A percentile compares a stretch with the other conserved stretches of the same genome.
phyloP scores from a whole-genome alignment of 225 moss, liverwort and hornwort genomes.

The Pseudisothecium myosuroides region DNA sequence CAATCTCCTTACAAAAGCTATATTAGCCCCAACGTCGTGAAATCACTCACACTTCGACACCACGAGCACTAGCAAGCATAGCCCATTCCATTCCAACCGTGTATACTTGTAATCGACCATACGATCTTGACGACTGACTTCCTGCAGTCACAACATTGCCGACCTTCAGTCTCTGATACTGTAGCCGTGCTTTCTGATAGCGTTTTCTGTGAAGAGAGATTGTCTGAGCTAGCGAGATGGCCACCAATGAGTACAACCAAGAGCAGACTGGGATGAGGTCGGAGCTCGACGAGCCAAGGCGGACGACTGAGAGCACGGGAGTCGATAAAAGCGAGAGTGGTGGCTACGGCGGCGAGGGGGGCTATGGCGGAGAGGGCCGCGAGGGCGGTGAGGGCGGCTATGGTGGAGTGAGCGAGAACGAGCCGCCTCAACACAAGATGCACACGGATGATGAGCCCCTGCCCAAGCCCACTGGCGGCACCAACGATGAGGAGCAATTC shows the following conservation, averaged over 20 bases:
- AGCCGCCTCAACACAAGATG: slow-evolving; percentile 22
- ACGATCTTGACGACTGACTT: background rate
- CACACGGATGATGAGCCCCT: slow-evolving; percentile 20
- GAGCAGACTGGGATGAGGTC: background rate
- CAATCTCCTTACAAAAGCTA: background rate
- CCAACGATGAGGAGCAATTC: background rate
- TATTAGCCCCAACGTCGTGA: too few relatives aligned
- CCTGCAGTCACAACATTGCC: background rate
- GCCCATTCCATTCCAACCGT: too few relatives aligned
- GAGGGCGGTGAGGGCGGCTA: background rate
- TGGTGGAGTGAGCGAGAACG: slow-evolving; percentile 9
- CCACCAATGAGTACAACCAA: background rate
- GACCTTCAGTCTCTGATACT: background rate
- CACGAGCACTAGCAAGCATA: background rate
- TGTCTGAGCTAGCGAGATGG: background rate
- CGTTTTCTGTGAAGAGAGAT: background rate
- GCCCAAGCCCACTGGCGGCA: slow-evolving; percentile 1
- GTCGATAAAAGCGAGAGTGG: background rate
- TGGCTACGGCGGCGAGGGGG: background rate
- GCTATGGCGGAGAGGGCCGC: background rate
- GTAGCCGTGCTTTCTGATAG: background rate
- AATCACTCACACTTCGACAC: too few relatives aligned
- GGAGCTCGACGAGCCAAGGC: slow-evolving; percentile 20
- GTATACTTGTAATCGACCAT: too few relatives aligned
- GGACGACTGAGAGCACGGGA: background rate